Conservation (phyloP, 805 yeast genomes). For the Monosporozyma aerobia region DNA sequence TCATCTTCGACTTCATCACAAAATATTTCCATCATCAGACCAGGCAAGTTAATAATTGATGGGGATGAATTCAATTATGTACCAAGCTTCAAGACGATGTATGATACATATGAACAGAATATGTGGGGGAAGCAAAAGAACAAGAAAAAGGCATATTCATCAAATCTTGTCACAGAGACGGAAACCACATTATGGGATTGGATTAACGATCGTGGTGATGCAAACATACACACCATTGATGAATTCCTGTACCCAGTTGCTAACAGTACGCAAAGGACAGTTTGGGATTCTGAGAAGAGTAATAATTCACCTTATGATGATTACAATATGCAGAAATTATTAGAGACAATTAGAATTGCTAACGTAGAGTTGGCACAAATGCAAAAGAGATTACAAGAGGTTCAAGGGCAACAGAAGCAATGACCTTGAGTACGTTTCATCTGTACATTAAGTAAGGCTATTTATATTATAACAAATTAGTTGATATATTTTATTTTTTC, state of each 20-base stretch:
- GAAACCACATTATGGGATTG: constrained; percentile 67
- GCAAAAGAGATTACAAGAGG: constrained; percentile 8
- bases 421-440: too few relatives aligned
- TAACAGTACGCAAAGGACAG: neutral
- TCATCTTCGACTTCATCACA: neutral
- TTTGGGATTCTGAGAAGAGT: neutral
- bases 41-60: constrained; percentile 27
- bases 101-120: constrained; percentile 23
- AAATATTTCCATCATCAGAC: constrained; percentile 13
- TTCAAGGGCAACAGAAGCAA: neutral
- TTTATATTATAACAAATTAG: neutral
- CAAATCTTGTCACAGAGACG: constrained; percentile 32
- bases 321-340: constrained; percentile 18
- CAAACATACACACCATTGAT: constrained; percentile 1
- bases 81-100: constrained; percentile 34
- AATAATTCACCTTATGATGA: constrained; percentile 4
- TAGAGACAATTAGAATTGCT: constrained; percentile 22
- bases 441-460: too few relatives aligned
- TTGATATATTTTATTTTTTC: neutral
- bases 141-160: constrained; percentile 7
- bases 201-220: constrained; percentile 41
- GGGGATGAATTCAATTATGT: constrained; percentile 33
- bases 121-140: constrained; percentile 7
- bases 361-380: constrained; percentile 21
- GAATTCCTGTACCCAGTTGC: constrained; percentile 2